Base-by-base conservation (phyloP, 2,329 filamentous ascomycete species). In the Amphichorda felina region DNA sequence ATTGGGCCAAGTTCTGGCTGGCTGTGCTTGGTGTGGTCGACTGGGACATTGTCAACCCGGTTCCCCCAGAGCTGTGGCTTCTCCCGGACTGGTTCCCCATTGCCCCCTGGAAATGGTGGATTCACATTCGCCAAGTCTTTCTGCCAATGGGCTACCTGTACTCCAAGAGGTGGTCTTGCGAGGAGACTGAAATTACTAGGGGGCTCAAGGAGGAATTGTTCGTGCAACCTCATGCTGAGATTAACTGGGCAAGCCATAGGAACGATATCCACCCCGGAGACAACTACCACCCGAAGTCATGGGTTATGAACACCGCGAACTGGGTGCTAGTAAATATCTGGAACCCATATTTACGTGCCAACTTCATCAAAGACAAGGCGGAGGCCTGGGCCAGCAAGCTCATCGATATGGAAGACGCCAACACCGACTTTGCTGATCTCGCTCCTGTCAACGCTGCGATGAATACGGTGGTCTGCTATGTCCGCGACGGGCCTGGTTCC, bases 1-100 rank as follows among this genome's bases (percentile, higher is more conserved):
- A 96, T 53, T 98, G 91, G 91, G 76, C 76, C n/a, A 98, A 98
- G 53, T 93, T 93, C 57, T 95, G 88, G 87, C 70, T 98, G 32
- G 81, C 81, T 27, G 70, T 93, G 3, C 60, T 98, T 41, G 87
- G 87, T 13, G 72, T 96, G 4, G 78, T 78, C 51, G 65, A 80
- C 19, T 98, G 89, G 87, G 86, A 94, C 37, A 78, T 91, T 40
- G 88, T 96, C 46, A 98, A 96, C 48, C 91, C 91, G 1, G 78
- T 91, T 2, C 91, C 91, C 1, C 84, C 91, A 0, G 91, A 98
- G 61, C 57, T 96, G 30, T 98, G 91, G 91, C 67, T 94, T 28
- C 62, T 95, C 4, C 88, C 88, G 0, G 84, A 94, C 55, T 94
- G 86, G 86, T 71, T 86, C 3, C 88, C 88, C 1, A 71, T 94